Evolutionary conservation across 768 basidiomycete species (phyloP).

Genomic region (Xerocomus potaroensis): DNA sequence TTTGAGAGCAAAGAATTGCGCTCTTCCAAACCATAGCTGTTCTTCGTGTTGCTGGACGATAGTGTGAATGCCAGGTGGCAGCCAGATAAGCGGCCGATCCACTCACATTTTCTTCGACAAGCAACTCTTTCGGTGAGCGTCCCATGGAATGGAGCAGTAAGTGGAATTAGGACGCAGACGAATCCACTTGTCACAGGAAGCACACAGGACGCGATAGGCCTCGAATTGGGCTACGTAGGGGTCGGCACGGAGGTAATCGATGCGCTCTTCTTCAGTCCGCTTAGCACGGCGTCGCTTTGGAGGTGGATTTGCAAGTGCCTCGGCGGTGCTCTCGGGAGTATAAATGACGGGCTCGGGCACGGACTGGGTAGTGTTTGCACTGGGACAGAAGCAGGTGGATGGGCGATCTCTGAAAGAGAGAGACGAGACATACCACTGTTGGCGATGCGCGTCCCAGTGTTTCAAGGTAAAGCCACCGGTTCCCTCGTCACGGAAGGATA

Average conservation of each 20-base stretch:
- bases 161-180: conserved; percentile 82
- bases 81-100: conserved; percentile 5
- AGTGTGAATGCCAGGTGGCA: conserved; percentile 6
- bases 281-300: conserved; percentile 69
- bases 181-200: conserved; percentile 82
- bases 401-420: conserved; percentile 1
- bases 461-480: conserved; percentile 61
- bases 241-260: conserved; percentile 62
- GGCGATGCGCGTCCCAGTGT: conserved; percentile 67
- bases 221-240: conserved; percentile 80
- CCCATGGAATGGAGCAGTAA: conserved; percentile 87
- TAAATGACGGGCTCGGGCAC: conserved; percentile 38
- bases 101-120: conserved; percentile 71
- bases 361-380: conserved; percentile 30
- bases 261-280: conserved; percentile 73
- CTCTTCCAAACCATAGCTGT: conserved; percentile 57
- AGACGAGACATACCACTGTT: conserved; percentile 46
- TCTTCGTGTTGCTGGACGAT: conserved; percentile 37
- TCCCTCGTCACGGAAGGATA: conserved; percentile 64
- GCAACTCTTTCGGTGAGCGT: conserved; percentile 80
- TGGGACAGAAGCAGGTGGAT: conserved; percentile 13
- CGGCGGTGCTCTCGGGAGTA: conserved; percentile 39
- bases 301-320: conserved; percentile 43
- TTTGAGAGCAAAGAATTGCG: conserved; percentile 54
- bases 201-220: conserved; percentile 75